Conservation (phyloP, 805 yeast genomes). For the Priceomyces melissophilus region DNA sequence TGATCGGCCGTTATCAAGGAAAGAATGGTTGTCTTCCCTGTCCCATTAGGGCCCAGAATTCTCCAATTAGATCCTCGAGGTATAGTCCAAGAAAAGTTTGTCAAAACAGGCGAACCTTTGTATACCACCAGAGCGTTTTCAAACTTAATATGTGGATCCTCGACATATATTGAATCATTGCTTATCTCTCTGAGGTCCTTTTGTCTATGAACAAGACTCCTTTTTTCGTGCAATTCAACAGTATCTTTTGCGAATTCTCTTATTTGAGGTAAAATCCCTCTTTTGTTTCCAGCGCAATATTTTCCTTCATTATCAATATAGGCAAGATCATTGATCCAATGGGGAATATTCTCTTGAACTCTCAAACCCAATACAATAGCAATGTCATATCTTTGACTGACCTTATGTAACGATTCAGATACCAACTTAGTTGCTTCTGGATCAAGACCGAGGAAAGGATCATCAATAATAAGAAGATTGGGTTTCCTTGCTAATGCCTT, state of each 20-base stretch:
- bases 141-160: conserved; percentile 42
- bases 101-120: conserved; percentile 56
- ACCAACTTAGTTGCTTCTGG: conserved; percentile 65
- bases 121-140: conserved; percentile 63
- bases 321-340: conserved; percentile 75
- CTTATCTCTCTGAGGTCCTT: conserved; percentile 8
- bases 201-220: conserved; percentile 3
- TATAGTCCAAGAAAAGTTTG: conserved; percentile 63
- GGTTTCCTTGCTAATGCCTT: conserved; percentile 66
- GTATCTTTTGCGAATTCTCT: conserved; percentile 8
- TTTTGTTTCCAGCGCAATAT: conserved; percentile 43
- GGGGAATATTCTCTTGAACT: conserved; percentile 70
- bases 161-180: conserved; percentile 3
- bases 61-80: conserved; percentile 81
- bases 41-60: conserved; percentile 82
- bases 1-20: conserved; percentile 90
- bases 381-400: conserved; percentile 39
- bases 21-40: conserved; percentile 87
- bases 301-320: conserved; percentile 59
- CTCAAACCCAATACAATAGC: conserved; percentile 72
- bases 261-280: conserved; percentile 19
- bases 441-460: conserved; percentile 89
- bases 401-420: conserved; percentile 44
- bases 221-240: conserved; percentile 13
- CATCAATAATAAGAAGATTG: conserved; percentile 70